Base-by-base conservation (phyloP, 306 rosid genomes). In the Cajanus cajan region DNA sequence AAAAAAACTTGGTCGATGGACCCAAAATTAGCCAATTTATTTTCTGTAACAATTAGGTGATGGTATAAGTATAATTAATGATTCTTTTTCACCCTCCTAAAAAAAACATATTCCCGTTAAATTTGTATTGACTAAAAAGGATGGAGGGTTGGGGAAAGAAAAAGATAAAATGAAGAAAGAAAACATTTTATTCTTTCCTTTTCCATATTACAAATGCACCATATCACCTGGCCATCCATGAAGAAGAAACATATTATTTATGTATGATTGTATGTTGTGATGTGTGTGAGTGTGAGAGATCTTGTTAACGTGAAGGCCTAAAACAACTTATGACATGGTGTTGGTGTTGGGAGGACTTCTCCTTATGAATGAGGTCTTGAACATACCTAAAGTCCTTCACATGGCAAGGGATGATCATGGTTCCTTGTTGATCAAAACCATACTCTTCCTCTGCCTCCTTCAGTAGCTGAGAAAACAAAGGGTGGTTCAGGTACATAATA, bases 361-460 rank as follows among this genome's bases (percentile, higher is more conserved):
- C 98, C 78, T 80, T 78, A 15, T 91, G 87, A 68, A 93, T 93
- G 65, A 86, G 78, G 41, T 85, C 88, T 41, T 85, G 90, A 61
- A 93, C 88, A 63, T 82, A 50, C 82, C 89, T 78, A 74, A 93
- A 93, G 66, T 88, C 86, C 70, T 88, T 83, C 57, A 90, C 86
- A 45, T 84, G 94, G 80, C 97, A 93, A 65, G 97, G 98, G 55
- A 91, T 91, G 25, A 83, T 85, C 43, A 93, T 86, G 54, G 98
- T 81, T 15, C 97, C 98, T 10, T 86, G 87, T n/a, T 93, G 97
- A 78, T 86, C 90, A 75, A 93, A 93, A 0, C 98, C 98, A 47
- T 88, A 93, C 76, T 90, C 97, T 52, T 93, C 91, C 76, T 93
- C 98, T 0, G 95, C 97, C 85, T 90, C 95, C 44, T 90, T 90